Conservation (phyloP, 805 yeast species). For the Ogataea methylovora region DNA sequence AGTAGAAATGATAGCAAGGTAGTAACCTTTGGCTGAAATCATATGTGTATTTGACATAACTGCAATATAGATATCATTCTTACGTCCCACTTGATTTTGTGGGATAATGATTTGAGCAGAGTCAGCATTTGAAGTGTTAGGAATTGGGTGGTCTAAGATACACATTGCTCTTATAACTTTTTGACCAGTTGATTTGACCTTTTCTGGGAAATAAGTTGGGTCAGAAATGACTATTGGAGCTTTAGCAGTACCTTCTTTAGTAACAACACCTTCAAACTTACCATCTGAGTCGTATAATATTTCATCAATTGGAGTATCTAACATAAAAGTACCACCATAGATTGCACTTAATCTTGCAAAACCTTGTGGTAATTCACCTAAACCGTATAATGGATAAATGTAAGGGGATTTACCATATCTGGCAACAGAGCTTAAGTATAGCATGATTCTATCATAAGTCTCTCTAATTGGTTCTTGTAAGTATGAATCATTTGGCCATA, state of each 20-base stretch:
- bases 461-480: slow-evolving; percentile 85
- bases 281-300: slow-evolving; percentile 65
- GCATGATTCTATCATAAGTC: slow-evolving; percentile 75
- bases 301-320: slow-evolving; percentile 93
- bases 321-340: slow-evolving; percentile 97
- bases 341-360: slow-evolving; percentile 95
- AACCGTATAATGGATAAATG: slow-evolving; percentile 90
- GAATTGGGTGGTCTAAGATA: slow-evolving; percentile 81
- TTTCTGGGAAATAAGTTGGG: slow-evolving; percentile 93
- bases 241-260: slow-evolving; percentile 85
- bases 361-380: slow-evolving; percentile 98
- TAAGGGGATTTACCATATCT: slow-evolving; percentile 96
- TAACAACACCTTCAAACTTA: slow-evolving; percentile 76
- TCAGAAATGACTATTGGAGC: slow-evolving; percentile 95
- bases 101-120: slow-evolving; percentile 94
- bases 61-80: slow-evolving; percentile 92
- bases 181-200: slow-evolving; percentile 64
- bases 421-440: slow-evolving; percentile 86
- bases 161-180: slow-evolving; percentile 82
- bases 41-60: slow-evolving; percentile 83
- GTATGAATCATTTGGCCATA: slow-evolving; percentile 90
- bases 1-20: slow-evolving; percentile 89
- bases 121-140: slow-evolving; percentile 74
- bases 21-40: slow-evolving; percentile 83
- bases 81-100: slow-evolving; percentile 88